A percentile compares a stretch with the other conserved stretches of the same genome.
phyloP scores from a whole-genome alignment of 257 asterid species.

The Eucommia ulmoides region DNA sequence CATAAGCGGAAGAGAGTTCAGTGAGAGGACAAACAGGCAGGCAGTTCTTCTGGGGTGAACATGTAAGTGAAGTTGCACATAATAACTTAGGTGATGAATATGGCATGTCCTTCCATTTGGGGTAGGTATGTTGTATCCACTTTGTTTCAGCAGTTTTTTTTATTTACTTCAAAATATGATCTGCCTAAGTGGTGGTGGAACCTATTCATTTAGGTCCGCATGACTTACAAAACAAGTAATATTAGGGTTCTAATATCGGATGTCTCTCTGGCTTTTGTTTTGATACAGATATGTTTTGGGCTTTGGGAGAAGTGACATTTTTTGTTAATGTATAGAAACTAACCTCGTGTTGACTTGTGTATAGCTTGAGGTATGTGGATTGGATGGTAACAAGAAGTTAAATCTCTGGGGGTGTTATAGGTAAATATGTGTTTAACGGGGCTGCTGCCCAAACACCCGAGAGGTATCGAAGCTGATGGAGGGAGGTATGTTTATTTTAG shows the following conservation, averaged over 20 bases:
- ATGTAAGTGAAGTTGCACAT: slow-evolving; percentile 20
- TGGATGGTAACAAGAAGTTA: slow-evolving; percentile 44
- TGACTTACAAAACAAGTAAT: slow-evolving; percentile 18
- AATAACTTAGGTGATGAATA: slow-evolving; percentile 25
- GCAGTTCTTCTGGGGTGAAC: slow-evolving; percentile 27
- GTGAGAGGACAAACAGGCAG: slow-evolving; percentile 23
- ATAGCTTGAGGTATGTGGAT: slow-evolving; percentile 50
- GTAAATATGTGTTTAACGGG: too few relatives aligned
- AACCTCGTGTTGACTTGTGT: slow-evolving; percentile 44
- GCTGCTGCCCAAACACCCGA: slow-evolving; percentile 27
- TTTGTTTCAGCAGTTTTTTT: slow-evolving; percentile 23
- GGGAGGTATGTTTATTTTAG: slow-evolving; percentile 33
- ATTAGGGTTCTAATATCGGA: slow-evolving; percentile 17
- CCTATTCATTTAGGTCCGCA: slow-evolving; percentile 13
- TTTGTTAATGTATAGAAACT: slow-evolving; percentile 30
- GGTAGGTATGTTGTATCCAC: slow-evolving; percentile 36
- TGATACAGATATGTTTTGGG: slow-evolving; percentile 26
- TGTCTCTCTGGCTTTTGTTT: slow-evolving; percentile 26
- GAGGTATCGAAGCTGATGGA: slow-evolving; percentile 37
- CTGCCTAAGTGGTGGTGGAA: too few relatives aligned
- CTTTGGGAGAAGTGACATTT: slow-evolving; percentile 24
- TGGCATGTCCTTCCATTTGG: slow-evolving; percentile 16
- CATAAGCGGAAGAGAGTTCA: slow-evolving; percentile 25
- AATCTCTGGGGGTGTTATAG: slow-evolving; percentile 27
- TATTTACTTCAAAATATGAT: slow-evolving; percentile 13